Conservation (phyloP, 305 asterid genomes). For the Coffea humblotiana region DNA sequence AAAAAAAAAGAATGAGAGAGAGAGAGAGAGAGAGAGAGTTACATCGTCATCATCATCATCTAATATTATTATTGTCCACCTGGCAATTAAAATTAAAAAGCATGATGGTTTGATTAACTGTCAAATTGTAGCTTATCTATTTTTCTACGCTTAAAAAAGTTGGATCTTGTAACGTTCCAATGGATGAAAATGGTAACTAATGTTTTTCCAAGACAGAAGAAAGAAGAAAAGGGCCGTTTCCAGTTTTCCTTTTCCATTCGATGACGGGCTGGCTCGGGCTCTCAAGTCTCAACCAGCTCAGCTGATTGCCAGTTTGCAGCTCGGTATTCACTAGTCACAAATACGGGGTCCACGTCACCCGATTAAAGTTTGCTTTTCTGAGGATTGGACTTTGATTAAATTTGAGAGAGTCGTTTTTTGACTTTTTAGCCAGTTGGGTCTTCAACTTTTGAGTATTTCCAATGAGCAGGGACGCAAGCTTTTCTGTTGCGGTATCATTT, state of each 20-base stretch:
- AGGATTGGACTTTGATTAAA: not conserved
- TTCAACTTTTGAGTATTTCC: not conserved
- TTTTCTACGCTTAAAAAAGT: not conserved
- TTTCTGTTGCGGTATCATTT: not conserved
- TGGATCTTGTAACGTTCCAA: not conserved
- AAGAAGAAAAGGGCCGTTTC: not conserved
- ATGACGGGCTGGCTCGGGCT: slow-evolving; percentile 10
- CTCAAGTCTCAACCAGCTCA: slow-evolving; percentile 10
- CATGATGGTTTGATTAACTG: too few species aligned
- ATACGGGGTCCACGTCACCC: not conserved
- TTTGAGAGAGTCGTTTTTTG: not conserved
- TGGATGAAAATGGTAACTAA: too few species aligned
- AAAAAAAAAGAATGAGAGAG: too few species aligned
- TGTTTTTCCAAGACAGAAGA: too few species aligned
- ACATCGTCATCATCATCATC: too few species aligned
- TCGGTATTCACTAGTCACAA: not conserved
- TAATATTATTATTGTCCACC: too few species aligned
- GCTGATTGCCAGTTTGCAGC: not conserved
- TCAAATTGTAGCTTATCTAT: not conserved
- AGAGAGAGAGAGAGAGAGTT: too few species aligned
- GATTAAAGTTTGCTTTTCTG: not conserved
- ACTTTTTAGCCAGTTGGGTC: not conserved
- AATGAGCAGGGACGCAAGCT: not conserved
- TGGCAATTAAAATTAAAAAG: too few species aligned
- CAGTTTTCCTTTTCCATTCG: not conserved